Conservation (phyloP, 2,329 filamentous ascomycete species). For the Neospermospora avenae region DNA sequence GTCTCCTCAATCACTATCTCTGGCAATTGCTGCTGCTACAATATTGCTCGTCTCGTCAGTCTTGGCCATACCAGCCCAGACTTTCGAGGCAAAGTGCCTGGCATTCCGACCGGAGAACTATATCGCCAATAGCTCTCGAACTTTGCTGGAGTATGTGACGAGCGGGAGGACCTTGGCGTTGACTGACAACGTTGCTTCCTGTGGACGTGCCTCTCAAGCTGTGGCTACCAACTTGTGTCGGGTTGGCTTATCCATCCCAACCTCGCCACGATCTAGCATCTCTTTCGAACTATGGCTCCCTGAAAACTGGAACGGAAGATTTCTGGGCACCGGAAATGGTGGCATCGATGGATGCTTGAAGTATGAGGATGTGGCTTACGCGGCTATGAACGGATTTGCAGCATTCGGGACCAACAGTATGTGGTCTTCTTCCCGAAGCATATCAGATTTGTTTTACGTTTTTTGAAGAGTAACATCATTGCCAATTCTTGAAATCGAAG, state of each 20-base stretch:
- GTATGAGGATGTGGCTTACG: slow-evolving; percentile 25
- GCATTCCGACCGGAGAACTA: slow-evolving; percentile 15
- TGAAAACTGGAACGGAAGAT: slow-evolving; percentile 40
- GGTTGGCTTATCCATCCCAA: slow-evolving; percentile 22
- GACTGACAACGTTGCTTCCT: slow-evolving; percentile 13
- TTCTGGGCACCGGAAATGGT: slow-evolving; percentile 38
- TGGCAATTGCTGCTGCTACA: neutral
- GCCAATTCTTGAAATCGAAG: neutral
- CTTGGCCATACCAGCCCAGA: neutral
- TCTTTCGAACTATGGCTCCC: slow-evolving; percentile 30
- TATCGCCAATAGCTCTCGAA: slow-evolving; percentile 14
- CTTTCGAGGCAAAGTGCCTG: slow-evolving; percentile 9
- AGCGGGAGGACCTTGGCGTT: slow-evolving; percentile 10
- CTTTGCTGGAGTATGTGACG: slow-evolving; percentile 10
- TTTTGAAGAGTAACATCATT: neutral
- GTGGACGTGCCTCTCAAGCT: slow-evolving; percentile 15
- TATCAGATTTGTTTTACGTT: neutral
- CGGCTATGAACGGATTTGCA: slow-evolving; percentile 25
- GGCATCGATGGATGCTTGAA: slow-evolving; percentile 28
- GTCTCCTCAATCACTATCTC: neutral
- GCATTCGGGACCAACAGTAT: slow-evolving; percentile 24
- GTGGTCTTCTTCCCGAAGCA: neutral
- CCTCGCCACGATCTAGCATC: slow-evolving; percentile 14
- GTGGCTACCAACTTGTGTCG: slow-evolving; percentile 21
- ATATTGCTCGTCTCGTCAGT: neutral